Evolutionary conservation across 2,329 filamentous ascomycete genomes (phyloP), one percentile per base, ranked within the genome.

Genomic region (Aspergillus tubingensis): DNA sequence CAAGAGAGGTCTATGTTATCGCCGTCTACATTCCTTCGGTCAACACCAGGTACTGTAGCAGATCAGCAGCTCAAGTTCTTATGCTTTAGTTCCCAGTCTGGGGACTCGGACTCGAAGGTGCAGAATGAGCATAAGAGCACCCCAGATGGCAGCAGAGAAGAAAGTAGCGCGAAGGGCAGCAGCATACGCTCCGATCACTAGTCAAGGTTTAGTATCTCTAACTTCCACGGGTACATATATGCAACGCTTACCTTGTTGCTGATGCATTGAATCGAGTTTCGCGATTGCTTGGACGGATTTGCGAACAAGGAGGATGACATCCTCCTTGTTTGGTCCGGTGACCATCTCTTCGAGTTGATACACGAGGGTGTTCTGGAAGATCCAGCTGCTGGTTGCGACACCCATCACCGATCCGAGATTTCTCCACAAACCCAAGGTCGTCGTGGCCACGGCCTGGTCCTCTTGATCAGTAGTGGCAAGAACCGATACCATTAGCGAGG

Each of bases 351-450:
- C 75, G 5, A 94, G 80, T 65, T 87, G 88, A 17, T 80, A 76
- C 8, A 84, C 76, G 54, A 94, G 77, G 0, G 85, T 82, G 68
- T 92, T 92, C 76, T 94, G 90, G 62, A 93, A 79, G 7, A 92
- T 85, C 59, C 92, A 81, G 70, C 88, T 90, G 65, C 86, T 90
- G 55, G 83, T 79, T 0, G 90, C 86, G 48, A 93, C 85, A n/a
- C 90, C 91, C 69, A 92, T 81, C 1, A 93, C 89, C 58, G 83
- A 84, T 6, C 90, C 91, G 5, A 93, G 75, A 60, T 85, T 86
- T 57, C 90, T 83, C 86, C 88, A 92, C 17, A 93, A 77, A 17
- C 89, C 83, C 62, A 93, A 78, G 0, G 90, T 91, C 56, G 84
- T 86, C 1, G 89, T 90, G 11, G 87, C 86, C 43, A 90, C 86